These are phyloP conservation scores for Artemisia annua DNA, from an alignment of 129 eudicot species.

Conservation along the genomic window DNA sequence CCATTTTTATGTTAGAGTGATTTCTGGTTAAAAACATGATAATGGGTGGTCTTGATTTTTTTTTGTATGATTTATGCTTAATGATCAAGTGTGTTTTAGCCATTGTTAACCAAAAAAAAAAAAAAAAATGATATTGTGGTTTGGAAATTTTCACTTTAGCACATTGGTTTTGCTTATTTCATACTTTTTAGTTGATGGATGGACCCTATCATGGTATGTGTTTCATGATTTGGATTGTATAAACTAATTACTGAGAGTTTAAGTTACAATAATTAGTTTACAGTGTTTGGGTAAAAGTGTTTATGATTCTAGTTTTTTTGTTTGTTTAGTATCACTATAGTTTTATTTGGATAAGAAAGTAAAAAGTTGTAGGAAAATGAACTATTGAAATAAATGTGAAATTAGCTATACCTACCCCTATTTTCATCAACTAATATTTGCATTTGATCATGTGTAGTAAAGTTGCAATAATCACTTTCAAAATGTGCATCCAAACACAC, in stretches of 20 bases:
- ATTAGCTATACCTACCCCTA: not conserved
- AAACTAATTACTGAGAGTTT: not conserved
- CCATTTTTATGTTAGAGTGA: not conserved
- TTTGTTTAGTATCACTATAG: not conserved
- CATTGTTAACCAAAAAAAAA: no score
- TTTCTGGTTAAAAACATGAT: constrained; percentile 7
- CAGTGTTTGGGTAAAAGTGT: not conserved
- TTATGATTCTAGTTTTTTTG: not conserved
- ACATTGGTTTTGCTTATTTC: constrained; percentile 4
- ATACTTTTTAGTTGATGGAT: not conserved
- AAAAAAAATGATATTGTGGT: constrained; percentile 19
- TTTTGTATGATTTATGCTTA: constrained; percentile 15
- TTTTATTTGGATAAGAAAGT: not conserved
- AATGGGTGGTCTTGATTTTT: not conserved
- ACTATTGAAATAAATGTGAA: no score
- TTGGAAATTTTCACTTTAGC: constrained; percentile 10
- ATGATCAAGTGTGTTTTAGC: constrained; percentile 15
- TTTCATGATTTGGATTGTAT: constrained; percentile 17
- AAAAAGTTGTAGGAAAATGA: not conserved
- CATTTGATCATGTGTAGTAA: not conserved
- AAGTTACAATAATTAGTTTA: not conserved
- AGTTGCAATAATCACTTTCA: not conserved
- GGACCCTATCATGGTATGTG: not conserved
- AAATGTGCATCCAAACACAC: not conserved
- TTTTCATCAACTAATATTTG: not conserved